Base-by-base conservation (phyloP, 148 eudicot species). In the Cornus controversa region DNA sequence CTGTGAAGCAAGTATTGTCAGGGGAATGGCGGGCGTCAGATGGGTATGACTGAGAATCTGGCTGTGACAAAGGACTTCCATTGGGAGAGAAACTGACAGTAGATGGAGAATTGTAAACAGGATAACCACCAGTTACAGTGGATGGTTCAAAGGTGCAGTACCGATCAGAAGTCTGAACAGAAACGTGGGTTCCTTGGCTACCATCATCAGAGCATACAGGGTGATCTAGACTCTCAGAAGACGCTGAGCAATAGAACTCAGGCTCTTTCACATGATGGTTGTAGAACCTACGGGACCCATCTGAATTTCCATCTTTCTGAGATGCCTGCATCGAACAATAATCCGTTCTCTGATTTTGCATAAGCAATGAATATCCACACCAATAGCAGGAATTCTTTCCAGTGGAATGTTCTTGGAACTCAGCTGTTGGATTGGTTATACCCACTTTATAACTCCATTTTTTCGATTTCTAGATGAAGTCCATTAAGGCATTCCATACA, bases 241-340 rank as follows among this genome's bases (percentile, higher is more conserved):
- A 36, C 29, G 58, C 25, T 60, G 69, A 69, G 31, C 36, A 9
- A 74, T 27, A 28, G 29, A 74, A 68, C 26, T 74, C 69, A 26
- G 62, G 26, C 37, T 58, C 74, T 22, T 37, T 63, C 68, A 14
- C n/a, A 27, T 58, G 69, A 62, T 74, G 78, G 66, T 80, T 28
- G 40, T 74, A 40, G 27, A 75, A 37, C 63, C 77, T 69, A 20
- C 15, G 8, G 31, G 73, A 67, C 69, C 66, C 64, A 42, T 74
- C 57, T 27, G n/a, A 70, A 60, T 69, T 68, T 60, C 77, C 77
- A 34, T 28, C 50, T 74, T 74, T 63, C 78, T 58, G 45, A 68
- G 74, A 80, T 40, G 78, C n/a, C 82, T 60, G 68, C 78, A 80
- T 69, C 8, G 69, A 23, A 69, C 42, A 60, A 25, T n/a, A 54